Conservation (phyloP, 441 rosid species). For the Croton laevigatus region DNA sequence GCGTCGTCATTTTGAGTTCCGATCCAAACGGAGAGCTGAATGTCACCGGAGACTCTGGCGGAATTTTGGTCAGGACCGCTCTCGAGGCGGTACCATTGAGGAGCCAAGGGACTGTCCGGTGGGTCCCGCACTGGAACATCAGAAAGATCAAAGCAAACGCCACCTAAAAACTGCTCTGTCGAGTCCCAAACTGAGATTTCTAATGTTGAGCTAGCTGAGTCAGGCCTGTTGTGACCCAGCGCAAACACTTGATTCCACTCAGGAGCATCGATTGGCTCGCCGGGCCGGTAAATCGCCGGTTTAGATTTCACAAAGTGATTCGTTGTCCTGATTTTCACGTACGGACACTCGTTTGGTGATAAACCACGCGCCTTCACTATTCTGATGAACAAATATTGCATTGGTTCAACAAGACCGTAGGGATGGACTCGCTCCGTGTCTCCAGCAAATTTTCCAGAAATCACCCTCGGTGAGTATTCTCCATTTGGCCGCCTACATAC, state of each 20-base stretch:
- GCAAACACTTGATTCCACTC: slow-evolving; percentile 88
- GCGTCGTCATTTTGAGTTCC: slow-evolving; percentile 94
- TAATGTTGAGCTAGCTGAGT: slow-evolving; percentile 50
- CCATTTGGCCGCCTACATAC: slow-evolving; percentile 50
- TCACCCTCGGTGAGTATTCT: slow-evolving; percentile 71
- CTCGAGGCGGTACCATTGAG: slow-evolving; percentile 85
- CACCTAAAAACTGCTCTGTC: slow-evolving; percentile 76
- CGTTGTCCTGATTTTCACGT: slow-evolving; percentile 57
- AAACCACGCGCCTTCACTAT: slow-evolving; percentile 77
- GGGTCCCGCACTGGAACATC: slow-evolving; percentile 78
- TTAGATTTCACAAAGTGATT: slow-evolving; percentile 43
- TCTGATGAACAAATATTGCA: slow-evolving; percentile 70
- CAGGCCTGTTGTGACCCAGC: slow-evolving; percentile 47
- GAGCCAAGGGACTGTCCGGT: slow-evolving; percentile 89
- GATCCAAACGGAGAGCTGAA: slow-evolving; percentile 92
- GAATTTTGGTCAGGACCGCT: slow-evolving; percentile 43
- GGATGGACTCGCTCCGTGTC: slow-evolving; percentile 53
- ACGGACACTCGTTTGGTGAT: slow-evolving; percentile 53
- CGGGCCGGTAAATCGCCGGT: slow-evolving; percentile 51
- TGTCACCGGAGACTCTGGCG: slow-evolving; percentile 61
- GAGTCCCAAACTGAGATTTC: slow-evolving; percentile 88
- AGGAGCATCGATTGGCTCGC: slow-evolving; percentile 53
- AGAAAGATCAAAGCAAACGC: slow-evolving; percentile 80
- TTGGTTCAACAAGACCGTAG: slow-evolving; percentile 77
- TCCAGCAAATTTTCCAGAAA: slow-evolving; percentile 31